Evolutionary conservation across 2,329 filamentous ascomycete genomes (phyloP).

Genomic region (Epichloe uncinata): DNA sequence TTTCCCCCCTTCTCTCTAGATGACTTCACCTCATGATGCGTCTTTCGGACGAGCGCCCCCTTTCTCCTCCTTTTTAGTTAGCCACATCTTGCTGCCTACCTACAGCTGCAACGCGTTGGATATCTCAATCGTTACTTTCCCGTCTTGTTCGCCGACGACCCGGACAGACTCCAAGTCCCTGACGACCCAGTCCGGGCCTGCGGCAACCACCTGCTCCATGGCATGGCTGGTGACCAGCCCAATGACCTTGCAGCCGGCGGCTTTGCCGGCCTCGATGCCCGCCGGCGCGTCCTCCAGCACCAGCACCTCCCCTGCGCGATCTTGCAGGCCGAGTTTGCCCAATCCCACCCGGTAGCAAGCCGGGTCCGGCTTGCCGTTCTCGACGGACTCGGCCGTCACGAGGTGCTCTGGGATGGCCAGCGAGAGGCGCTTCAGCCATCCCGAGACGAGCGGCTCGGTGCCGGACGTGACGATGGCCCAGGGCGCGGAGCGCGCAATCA

Average conservation of each 20-base stretch:
- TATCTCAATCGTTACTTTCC: constrained; percentile 55
- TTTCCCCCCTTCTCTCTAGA: no score
- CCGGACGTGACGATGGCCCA: constrained; percentile 86
- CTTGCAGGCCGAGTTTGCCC: constrained; percentile 41
- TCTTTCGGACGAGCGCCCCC: not conserved
- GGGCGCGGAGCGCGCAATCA: constrained; percentile 48
- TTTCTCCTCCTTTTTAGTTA: no score
- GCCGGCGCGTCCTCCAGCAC: constrained; percentile 86
- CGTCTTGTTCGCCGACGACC: constrained; percentile 43
- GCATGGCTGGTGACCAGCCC: constrained; percentile 78
- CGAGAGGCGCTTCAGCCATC: constrained; percentile 56
- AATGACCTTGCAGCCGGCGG: constrained; percentile 71
- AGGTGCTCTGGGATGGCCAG: constrained; percentile 54
- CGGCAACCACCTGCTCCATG: constrained; percentile 54
- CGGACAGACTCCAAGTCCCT: constrained; percentile 62
- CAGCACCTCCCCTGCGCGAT: constrained; percentile 40
- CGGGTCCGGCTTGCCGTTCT: constrained; percentile 65
- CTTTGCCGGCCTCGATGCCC: constrained; percentile 71
- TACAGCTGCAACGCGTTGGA: constrained; percentile 38
- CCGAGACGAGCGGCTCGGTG: constrained; percentile 51
- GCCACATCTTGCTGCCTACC: no score
- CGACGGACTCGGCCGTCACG: constrained; percentile 64
- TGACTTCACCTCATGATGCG: no score
- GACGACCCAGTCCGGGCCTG: constrained; percentile 81
- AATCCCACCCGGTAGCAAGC: constrained; percentile 59